Evolutionary conservation across 345 rosid genomes (phyloP), one percentile per base, ranked within the genome.

Genomic region (Theobroma cacao): DNA sequence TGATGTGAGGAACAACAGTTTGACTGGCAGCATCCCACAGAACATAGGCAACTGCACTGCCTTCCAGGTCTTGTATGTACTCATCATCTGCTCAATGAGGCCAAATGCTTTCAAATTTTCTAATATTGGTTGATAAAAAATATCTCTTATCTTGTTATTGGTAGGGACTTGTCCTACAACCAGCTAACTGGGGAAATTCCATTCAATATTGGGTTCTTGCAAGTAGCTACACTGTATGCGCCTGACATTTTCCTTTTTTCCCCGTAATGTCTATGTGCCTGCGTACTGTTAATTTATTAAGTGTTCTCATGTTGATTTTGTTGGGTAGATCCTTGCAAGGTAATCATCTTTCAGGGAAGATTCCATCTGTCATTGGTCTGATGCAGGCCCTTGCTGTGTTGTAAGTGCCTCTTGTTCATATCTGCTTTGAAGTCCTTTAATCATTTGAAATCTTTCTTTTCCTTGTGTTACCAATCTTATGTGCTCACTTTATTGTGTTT

Each of bases 351-450:
- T 86, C 88, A 11, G 99, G 99, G 66, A 81, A 86, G 84, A 94
- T 96, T 60, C 99, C 99, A n/a, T 88, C 93, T 14, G 99, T 96
- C 69, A 89, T 96, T 62, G 99, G 99, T 80, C 89, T 96, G 28
- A 96, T 96, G 99, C 99, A 96, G 84, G 99, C 99, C 30, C 99
- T 96, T 80, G 98, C 99, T 77, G 99, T 96, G 24, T 73, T 96
- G 99, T 96, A 87, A 90, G 99, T 84, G 59, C 78, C 52, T 11
- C 47, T 28, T 28, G n/a, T 58, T 55, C 62, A 33, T 72, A 67
- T 38, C 17, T 8, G 63, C 59, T 59, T 79, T 76, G 48, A 40
- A 40, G 15, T 43, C 17, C 7, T 11, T 50, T 14, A 52, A 24
- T 28, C 45, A 55, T 30, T 53, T 69, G 58, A 33, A 59, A 24